A percentile compares a stretch with the other conserved stretches of the same genome.
Conservation (phyloP, 2,329 filamentous ascomycete genomes). For the Phoma sp. region DNA sequence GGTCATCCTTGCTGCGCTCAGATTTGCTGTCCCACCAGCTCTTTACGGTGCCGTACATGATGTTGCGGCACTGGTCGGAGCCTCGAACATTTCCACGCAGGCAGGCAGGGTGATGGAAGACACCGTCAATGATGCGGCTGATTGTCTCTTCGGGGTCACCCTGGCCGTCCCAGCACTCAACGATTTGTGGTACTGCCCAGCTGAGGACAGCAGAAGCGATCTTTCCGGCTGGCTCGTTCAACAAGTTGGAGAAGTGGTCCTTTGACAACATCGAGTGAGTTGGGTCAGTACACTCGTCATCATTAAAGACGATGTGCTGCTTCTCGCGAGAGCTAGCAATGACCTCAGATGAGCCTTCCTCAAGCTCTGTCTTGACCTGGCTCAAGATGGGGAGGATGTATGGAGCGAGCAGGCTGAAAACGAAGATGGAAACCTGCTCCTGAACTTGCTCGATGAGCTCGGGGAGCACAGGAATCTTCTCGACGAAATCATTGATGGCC, state of each 20-base stretch:
- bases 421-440: slow-evolving; percentile 86
- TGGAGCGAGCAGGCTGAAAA: slow-evolving; percentile 89
- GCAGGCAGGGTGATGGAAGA: slow-evolving; percentile 88
- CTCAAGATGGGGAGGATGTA: slow-evolving; percentile 85
- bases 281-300: slow-evolving; percentile 78
- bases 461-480: slow-evolving; percentile 84
- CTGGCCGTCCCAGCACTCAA: slow-evolving; percentile 86
- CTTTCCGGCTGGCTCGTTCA: slow-evolving; percentile 88
- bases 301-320: slow-evolving; percentile 85
- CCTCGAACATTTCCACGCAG: slow-evolving; percentile 70
- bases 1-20: slow-evolving; percentile 68
- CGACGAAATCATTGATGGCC: slow-evolving; percentile 76
- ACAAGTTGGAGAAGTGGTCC: slow-evolving; percentile 88
- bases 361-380: slow-evolving; percentile 86
- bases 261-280: slow-evolving; percentile 97
- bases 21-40: slow-evolving; percentile 81
- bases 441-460: slow-evolving; percentile 86
- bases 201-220: slow-evolving; percentile 79
- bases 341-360: slow-evolving; percentile 84
- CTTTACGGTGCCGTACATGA: slow-evolving; percentile 82
- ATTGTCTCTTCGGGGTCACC: slow-evolving; percentile 74
- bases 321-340: slow-evolving; percentile 84
- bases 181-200: slow-evolving; percentile 90
- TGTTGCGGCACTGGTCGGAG: slow-evolving; percentile 71
- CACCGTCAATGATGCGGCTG: slow-evolving; percentile 78